Percentiles rank a stretch among this genome's conserved stretches.
Evolutionary conservation across 2,329 filamentous ascomycete species (phyloP).

Genomic region (Davidsoniella australis): DNA sequence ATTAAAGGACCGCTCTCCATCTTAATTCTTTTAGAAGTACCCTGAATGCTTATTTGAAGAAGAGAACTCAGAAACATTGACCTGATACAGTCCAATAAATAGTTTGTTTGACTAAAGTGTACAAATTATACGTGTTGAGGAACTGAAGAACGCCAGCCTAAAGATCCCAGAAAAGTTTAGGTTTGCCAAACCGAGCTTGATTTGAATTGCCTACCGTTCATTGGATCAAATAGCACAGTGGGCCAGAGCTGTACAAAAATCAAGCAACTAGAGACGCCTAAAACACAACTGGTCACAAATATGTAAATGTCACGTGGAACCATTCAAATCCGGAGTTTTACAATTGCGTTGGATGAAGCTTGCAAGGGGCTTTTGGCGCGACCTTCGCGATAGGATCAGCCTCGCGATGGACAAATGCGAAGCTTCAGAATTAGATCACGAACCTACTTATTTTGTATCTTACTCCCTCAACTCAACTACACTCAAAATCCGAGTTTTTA

Average conservation of each 20-base stretch:
- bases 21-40: slow-evolving; percentile 69
- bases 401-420: slow-evolving; percentile 7
- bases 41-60: slow-evolving; percentile 43
- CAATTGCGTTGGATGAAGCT: background rate
- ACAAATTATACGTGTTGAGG: background rate
- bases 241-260: background rate
- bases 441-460: background rate
- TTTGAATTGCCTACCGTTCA: slow-evolving; percentile 4
- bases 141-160: background rate
- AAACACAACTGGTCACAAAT: background rate
- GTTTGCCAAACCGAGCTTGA: background rate
- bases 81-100: background rate
- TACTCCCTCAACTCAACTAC: background rate
- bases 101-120: background rate
- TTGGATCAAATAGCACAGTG: slow-evolving; percentile 2
- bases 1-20: slow-evolving; percentile 39
- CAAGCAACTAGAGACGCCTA: background rate
- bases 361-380: slow-evolving; percentile 6
- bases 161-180: background rate
- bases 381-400: slow-evolving; percentile 12
- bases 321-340: background rate
- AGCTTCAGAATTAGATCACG: slow-evolving; percentile 5
- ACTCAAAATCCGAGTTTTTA: background rate
- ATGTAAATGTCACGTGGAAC: background rate
- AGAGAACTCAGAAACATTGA: slow-evolving; percentile 23